Percentiles rank a stretch among this genome's conserved stretches.
phyloP scores from a whole-genome alignment of 192 early-diverging fungal species.

The Umbelopsis sp. region DNA sequence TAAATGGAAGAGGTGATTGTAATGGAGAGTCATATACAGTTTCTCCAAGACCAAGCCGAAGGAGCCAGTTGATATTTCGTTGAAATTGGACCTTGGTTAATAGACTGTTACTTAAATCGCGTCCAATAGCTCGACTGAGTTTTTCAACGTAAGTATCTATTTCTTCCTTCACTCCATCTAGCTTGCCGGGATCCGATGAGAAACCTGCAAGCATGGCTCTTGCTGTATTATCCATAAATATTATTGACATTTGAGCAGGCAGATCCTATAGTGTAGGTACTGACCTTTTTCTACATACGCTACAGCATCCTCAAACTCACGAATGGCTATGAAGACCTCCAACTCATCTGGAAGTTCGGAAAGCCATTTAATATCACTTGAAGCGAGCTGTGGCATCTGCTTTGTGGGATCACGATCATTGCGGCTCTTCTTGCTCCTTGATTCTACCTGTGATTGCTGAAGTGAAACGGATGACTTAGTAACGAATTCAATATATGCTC shows the following conservation, averaged over 20 bases:
- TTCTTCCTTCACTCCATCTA: conserved; percentile 43
- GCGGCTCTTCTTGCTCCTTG: conserved; percentile 5
- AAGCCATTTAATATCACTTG: conserved; percentile 56
- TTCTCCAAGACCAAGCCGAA: conserved; percentile 74
- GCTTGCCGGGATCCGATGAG: conserved; percentile 19
- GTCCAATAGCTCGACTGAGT: conserved; percentile 42
- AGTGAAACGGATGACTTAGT: no score
- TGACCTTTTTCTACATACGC: conserved; percentile 66
- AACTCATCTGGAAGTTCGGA: conserved; percentile 83
- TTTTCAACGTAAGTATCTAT: conserved; percentile 47
- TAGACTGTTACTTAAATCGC: conserved; percentile 80
- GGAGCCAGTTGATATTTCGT: conserved; percentile 77
- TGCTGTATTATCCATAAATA: not conserved
- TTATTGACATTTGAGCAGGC: not conserved
- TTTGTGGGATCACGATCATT: not conserved
- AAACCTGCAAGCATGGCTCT: conserved; percentile 8
- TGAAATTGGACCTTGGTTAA: conserved; percentile 81
- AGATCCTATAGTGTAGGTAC: not conserved
- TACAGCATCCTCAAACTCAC: conserved; percentile 88
- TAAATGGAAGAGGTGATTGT: not conserved
- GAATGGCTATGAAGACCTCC: conserved; percentile 90
- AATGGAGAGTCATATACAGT: conserved; percentile 39
- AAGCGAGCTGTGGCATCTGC: conserved; percentile 4
- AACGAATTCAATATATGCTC: no score
- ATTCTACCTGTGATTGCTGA: conserved; percentile 9